Evolutionary conservation across 148 eudicot species (phyloP).

Genomic region (Silene uniflora): DNA sequence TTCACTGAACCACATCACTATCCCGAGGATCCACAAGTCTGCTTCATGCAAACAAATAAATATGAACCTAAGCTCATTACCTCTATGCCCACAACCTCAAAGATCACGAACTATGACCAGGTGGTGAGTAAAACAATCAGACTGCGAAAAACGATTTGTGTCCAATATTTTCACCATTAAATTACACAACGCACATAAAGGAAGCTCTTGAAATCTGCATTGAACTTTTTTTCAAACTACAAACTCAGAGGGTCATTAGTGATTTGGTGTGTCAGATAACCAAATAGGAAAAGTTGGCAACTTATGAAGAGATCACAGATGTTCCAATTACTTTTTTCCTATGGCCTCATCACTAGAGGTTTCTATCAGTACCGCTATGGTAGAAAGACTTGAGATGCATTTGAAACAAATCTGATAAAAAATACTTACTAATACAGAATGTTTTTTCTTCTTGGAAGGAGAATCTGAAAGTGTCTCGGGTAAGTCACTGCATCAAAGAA

Average conservation of each 20-base stretch:
- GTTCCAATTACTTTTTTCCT: neutral
- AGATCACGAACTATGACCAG: too few species aligned
- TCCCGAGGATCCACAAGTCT: too few species aligned
- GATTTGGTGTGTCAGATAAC: neutral
- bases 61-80: too few species aligned
- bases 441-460: conserved; percentile 49
- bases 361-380: neutral
- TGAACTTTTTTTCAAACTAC: neutral
- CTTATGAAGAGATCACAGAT: neutral
- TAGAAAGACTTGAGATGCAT: neutral
- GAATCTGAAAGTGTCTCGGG: conserved; percentile 37
- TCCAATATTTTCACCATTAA: too few species aligned
- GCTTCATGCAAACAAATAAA: too few species aligned
- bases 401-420: neutral
- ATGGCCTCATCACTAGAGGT: neutral
- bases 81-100: too few species aligned
- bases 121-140: too few species aligned
- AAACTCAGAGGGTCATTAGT: neutral
- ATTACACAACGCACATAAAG: too few species aligned
- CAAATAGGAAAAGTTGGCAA: neutral
- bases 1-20: too few species aligned
- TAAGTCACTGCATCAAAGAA: conserved; percentile 47
- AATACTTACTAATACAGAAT: conserved; percentile 53
- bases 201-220: neutral
- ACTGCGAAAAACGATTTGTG: too few species aligned